phyloP scores from a whole-genome alignment of 345 rosid genomes.

The Salix purpurea region DNA sequence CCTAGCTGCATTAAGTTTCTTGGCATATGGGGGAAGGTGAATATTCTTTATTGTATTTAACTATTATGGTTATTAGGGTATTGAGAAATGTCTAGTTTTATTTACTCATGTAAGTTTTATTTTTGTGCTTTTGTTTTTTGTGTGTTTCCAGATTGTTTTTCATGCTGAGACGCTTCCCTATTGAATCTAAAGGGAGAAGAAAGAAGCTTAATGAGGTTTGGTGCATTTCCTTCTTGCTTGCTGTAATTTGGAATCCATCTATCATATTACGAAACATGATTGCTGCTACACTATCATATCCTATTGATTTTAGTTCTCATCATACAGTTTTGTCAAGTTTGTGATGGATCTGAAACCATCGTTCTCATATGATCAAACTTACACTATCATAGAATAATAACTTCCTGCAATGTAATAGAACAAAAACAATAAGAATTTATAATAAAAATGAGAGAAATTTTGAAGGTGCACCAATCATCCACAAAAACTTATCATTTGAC shows the following conservation, averaged over 20 bases:
- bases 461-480: background rate
- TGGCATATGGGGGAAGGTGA: slow-evolving; percentile 98
- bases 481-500: background rate
- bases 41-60: slow-evolving; percentile 7
- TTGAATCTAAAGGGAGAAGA: slow-evolving; percentile 97
- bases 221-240: slow-evolving; percentile 7
- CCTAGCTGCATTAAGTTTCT: slow-evolving; percentile 85
- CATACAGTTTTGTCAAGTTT: background rate
- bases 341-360: background rate
- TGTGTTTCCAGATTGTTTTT: slow-evolving; percentile 60
- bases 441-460: background rate
- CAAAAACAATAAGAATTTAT: background rate
- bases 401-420: background rate
- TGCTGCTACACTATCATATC: background rate
- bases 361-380: no score
- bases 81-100: slow-evolving; percentile 5
- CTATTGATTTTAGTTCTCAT: background rate
- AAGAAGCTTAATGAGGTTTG: slow-evolving; percentile 95
- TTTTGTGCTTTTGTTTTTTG: background rate
- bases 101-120: slow-evolving; percentile 6
- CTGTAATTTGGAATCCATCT: background rate
- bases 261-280: background rate
- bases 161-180: slow-evolving; percentile 95
- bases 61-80: slow-evolving; percentile 8
- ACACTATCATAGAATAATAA: background rate